A percentile compares a stretch with the other conserved stretches of the same genome.
phyloP scores from a whole-genome alignment of 352 stramenopile genomes.

The Phytopythium chamaehyphon region DNA sequence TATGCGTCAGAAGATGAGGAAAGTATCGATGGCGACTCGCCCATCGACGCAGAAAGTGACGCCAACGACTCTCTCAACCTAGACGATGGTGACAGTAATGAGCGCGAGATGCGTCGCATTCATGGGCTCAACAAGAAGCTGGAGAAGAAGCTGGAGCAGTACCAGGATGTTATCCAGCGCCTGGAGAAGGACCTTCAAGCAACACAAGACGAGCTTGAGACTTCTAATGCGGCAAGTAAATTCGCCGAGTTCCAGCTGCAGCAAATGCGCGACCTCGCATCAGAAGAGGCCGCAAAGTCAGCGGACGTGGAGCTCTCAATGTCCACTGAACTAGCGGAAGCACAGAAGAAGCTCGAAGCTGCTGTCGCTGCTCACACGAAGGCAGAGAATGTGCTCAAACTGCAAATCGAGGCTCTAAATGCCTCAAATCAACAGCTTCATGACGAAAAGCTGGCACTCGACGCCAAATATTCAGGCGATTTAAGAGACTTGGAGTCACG shows the following conservation, averaged over 20 bases:
- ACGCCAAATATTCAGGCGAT: conserved; percentile 12
- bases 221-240: conserved; percentile 65
- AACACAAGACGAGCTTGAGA: conserved; percentile 76
- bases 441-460: conserved; percentile 19
- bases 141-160: conserved; percentile 67
- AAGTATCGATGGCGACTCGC: conserved; percentile 30
- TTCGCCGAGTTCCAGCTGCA: conserved; percentile 81
- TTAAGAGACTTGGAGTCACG: conserved; percentile 11
- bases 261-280: conserved; percentile 51
- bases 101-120: conserved; percentile 61
- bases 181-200: conserved; percentile 59
- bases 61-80: conserved; percentile 11
- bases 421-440: conserved; percentile 12
- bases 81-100: conserved; percentile 28
- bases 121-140: conserved; percentile 52
- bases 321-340: conserved; percentile 1
- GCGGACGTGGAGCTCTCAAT: conserved; percentile 18
- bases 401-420: conserved; percentile 19
- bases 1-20: conserved; percentile 50
- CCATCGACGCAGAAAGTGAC: conserved; percentile 29
- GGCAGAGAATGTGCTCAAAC: conserved; percentile 16
- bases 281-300: conserved; percentile 45
- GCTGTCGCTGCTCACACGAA: conserved; percentile 12
- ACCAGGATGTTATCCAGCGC: conserved; percentile 65
- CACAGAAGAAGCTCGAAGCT: conserved; percentile 14